These are phyloP conservation scores for Emergomyces orientalis DNA, from an alignment of 2,329 filamentous ascomycete species.

Conservation along the genomic window DNA sequence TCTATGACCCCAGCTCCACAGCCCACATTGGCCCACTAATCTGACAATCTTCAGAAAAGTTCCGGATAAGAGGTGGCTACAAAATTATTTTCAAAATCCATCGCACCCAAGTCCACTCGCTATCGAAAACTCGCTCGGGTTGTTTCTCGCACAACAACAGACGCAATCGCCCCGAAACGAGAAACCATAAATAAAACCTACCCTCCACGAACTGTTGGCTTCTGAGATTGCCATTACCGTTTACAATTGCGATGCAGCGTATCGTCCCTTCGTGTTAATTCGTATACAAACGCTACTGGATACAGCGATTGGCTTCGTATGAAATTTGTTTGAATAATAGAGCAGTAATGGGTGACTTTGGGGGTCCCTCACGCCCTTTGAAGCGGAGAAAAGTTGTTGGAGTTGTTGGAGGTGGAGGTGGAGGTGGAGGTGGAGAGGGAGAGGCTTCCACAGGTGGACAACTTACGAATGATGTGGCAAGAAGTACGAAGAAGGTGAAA, in stretches of 20 bases:
- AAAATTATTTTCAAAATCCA: background rate
- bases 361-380: constrained; percentile 19
- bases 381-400: constrained; percentile 31
- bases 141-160: background rate
- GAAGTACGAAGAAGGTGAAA: background rate
- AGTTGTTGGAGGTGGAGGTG: background rate
- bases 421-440: background rate
- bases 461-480: background rate
- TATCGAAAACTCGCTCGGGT: background rate
- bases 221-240: background rate
- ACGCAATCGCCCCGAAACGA: background rate
- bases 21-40: background rate
- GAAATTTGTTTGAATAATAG: background rate
- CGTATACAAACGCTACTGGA: background rate
- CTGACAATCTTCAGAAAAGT: background rate
- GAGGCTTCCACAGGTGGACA: background rate
- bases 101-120: background rate
- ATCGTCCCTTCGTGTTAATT: background rate
- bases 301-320: background rate
- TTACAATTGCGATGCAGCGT: background rate
- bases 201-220: background rate
- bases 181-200: background rate
- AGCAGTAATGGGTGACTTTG: constrained; percentile 1
- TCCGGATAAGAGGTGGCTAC: background rate
- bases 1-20: background rate